Percentiles rank a stretch among this genome's conserved stretches.
phyloP scores from a whole-genome alignment of 768 basidiomycete species.

The Mycena epipterygia region DNA sequence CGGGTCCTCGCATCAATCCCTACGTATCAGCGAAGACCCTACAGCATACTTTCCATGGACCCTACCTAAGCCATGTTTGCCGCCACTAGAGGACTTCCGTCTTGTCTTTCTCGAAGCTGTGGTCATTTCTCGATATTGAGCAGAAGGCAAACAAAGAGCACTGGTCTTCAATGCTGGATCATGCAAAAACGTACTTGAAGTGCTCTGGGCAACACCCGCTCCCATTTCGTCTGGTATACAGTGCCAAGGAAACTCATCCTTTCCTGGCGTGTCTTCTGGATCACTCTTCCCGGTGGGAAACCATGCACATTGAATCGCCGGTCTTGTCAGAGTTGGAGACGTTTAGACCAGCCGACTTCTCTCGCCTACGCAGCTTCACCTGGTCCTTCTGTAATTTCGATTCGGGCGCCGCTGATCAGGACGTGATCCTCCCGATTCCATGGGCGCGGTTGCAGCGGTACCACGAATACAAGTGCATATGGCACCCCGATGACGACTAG shows the following conservation, averaged over 20 bases:
- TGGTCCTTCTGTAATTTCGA: neutral
- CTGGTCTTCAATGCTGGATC: neutral
- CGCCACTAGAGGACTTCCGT: conserved; percentile 6
- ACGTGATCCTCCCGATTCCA: neutral
- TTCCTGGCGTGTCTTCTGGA: neutral
- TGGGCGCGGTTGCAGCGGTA: conserved; percentile 3
- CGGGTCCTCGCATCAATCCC: conserved; percentile 8
- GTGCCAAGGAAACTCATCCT: neutral
- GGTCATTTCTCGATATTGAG: conserved; percentile 22
- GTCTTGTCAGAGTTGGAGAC: neutral
- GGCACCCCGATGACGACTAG: neutral
- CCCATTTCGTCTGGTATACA: neutral
- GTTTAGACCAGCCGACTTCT: neutral
- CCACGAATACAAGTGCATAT: no score
- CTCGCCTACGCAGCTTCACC: no score
- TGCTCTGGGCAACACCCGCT: conserved; percentile 16
- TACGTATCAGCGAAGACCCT: neutral
- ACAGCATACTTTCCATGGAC: conserved; percentile 2
- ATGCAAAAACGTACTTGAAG: conserved; percentile 6
- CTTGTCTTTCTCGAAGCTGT: conserved; percentile 15
- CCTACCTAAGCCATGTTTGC: conserved; percentile 9
- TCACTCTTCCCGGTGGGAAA: neutral
- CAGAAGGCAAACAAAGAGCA: conserved; percentile 1
- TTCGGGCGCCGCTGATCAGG: neutral
- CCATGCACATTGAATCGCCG: neutral